Conservation (phyloP, 2,329 filamentous ascomycete species). For the Exophiala viscosa region DNA sequence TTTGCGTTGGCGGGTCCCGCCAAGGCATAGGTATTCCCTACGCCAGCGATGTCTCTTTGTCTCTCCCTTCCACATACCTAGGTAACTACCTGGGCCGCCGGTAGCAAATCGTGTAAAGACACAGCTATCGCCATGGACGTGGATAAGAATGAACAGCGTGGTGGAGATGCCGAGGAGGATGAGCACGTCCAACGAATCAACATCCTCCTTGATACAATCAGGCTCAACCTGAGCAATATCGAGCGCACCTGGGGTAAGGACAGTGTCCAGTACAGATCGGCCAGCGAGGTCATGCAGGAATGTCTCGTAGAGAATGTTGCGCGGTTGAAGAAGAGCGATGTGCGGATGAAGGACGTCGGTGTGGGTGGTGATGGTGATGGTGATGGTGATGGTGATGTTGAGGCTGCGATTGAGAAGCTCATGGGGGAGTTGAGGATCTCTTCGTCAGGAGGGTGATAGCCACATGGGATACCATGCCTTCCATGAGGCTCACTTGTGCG, state of each 20-base stretch:
- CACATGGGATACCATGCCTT: too few species aligned
- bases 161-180: too few species aligned
- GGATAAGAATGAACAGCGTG: too few species aligned
- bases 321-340: not conserved
- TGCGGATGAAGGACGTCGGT: not conserved
- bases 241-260: conserved; percentile 21
- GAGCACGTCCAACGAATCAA: conserved; percentile 8
- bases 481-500: too few species aligned
- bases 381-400: not conserved
- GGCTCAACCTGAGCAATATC: conserved; percentile 22
- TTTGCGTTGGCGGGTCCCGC: too few species aligned
- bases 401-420: conserved; percentile 7
- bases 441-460: too few species aligned
- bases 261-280: conserved; percentile 22
- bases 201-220: conserved; percentile 24
- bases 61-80: too few species aligned
- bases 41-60: too few species aligned
- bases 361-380: not conserved
- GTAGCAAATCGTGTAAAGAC: too few species aligned
- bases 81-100: too few species aligned
- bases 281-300: conserved; percentile 21
- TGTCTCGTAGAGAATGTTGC: conserved; percentile 25
- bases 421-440: conserved; percentile 10
- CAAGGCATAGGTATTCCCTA: too few species aligned
- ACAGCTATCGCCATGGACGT: too few species aligned